phyloP scores from a whole-genome alignment of 352 stramenopile genomes.

The Thraustotheca clavata region DNA sequence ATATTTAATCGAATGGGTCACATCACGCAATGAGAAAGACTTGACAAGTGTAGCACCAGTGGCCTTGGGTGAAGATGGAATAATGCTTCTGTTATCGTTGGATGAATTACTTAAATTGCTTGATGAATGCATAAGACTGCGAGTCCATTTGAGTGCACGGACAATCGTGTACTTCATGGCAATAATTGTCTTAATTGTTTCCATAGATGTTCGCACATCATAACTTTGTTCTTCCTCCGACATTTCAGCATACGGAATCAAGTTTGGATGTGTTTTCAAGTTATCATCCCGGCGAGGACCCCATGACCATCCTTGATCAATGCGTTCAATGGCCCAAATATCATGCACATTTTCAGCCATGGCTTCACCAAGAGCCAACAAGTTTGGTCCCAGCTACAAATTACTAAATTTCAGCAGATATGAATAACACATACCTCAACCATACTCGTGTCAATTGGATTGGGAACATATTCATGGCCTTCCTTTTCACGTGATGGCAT shows the following conservation, averaged over 20 bases:
- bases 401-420: neutral
- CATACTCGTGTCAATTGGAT: slow-evolving; percentile 67
- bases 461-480: slow-evolving; percentile 79
- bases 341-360: slow-evolving; percentile 80
- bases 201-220: slow-evolving; percentile 78
- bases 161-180: slow-evolving; percentile 84
- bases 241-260: slow-evolving; percentile 74
- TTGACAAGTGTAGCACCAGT: slow-evolving; percentile 42
- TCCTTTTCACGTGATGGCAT: slow-evolving; percentile 85
- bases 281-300: slow-evolving; percentile 58
- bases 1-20: slow-evolving; percentile 68
- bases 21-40: slow-evolving; percentile 57
- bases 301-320: slow-evolving; percentile 81
- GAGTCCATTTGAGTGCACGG: slow-evolving; percentile 53
- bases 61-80: slow-evolving; percentile 23
- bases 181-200: slow-evolving; percentile 83
- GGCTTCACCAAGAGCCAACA: slow-evolving; percentile 14
- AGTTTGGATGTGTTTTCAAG: slow-evolving; percentile 67
- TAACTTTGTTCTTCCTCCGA: slow-evolving; percentile 75
- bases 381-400: slow-evolving; percentile 14
- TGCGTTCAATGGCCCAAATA: slow-evolving; percentile 74
- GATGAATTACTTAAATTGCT: slow-evolving; percentile 37
- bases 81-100: slow-evolving; percentile 26
- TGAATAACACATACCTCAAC: slow-evolving; percentile 44
- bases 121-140: slow-evolving; percentile 40